Percentiles rank a stretch among this genome's conserved stretches.
Evolutionary conservation across 148 eudicot genomes (phyloP).

Genomic region (Heliosperma pusillum): DNA sequence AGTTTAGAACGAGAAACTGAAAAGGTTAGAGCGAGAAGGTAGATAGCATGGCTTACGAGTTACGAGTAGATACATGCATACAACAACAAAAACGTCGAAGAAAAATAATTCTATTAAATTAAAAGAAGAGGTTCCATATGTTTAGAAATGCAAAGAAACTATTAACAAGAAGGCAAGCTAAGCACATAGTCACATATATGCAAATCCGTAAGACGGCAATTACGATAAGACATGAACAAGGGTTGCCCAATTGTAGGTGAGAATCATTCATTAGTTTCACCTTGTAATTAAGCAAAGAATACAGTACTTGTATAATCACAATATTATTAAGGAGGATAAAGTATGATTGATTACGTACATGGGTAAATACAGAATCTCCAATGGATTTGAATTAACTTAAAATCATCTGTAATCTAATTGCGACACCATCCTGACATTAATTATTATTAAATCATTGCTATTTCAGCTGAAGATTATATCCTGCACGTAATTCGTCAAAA

Average conservation of each 20-base stretch:
- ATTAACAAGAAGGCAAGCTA: too few relatives aligned
- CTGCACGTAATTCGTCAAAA: neutral
- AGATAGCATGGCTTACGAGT: too few relatives aligned
- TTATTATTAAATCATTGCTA: neutral
- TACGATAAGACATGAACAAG: too few relatives aligned
- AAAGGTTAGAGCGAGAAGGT: too few relatives aligned
- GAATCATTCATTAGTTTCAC: conserved; percentile 1
- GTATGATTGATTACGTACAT: neutral
- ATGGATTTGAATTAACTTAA: neutral
- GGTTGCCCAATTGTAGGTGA: conserved; percentile 9
- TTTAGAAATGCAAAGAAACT: too few relatives aligned
- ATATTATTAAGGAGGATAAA: neutral
- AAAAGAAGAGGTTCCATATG: too few relatives aligned
- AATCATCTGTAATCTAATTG: neutral
- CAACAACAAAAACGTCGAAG: too few relatives aligned
- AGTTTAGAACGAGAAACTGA: too few relatives aligned
- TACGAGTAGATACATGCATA: too few relatives aligned
- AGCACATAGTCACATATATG: conserved; percentile 9
- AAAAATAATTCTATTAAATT: too few relatives aligned
- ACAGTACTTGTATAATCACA: neutral
- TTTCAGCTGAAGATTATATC: conserved; percentile 8
- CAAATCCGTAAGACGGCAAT: neutral
- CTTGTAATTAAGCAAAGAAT: conserved; percentile 22
- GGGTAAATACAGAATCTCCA: conserved; percentile 9
- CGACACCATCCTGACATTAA: conserved; percentile 10